phyloP scores from a whole-genome alignment of 108 stramenopile genomes.

The Cyclostephanos invisitatus region DNA sequence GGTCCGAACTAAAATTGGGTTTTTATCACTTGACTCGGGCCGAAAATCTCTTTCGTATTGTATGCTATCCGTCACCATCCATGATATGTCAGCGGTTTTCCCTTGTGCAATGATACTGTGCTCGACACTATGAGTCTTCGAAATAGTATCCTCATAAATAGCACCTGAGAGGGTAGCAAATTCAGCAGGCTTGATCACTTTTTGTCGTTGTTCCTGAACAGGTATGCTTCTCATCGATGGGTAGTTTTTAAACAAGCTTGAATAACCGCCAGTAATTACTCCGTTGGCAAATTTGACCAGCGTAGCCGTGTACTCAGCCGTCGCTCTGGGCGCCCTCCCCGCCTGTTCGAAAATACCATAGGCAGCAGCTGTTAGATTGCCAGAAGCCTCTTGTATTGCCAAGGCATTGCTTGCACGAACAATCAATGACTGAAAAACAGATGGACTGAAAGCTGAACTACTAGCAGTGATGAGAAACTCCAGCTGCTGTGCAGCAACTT shows the following conservation, averaged over 20 bases:
- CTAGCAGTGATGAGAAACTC: conserved; percentile 58
- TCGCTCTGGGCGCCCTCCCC: conserved; percentile 62
- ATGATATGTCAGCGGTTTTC: conserved; percentile 72
- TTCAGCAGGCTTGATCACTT: conserved; percentile 53
- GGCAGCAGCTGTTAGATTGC: conserved; percentile 50
- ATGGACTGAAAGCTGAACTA: conserved; percentile 45
- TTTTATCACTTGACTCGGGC: conserved; percentile 9
- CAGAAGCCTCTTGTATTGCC: conserved; percentile 35
- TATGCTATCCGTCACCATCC: conserved; percentile 76
- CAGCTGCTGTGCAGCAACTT: conserved; percentile 57
- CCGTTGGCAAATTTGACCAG: conserved; percentile 63
- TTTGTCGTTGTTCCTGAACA: conserved; percentile 19
- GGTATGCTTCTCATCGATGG: conserved; percentile 21
- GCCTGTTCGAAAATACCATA: conserved; percentile 58
- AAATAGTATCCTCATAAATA: conserved; percentile 64
- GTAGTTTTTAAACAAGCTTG: conserved; percentile 36
- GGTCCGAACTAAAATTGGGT: conserved; percentile 55
- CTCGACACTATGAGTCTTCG: conserved; percentile 45
- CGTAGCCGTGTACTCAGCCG: conserved; percentile 61
- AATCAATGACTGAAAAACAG: conserved; percentile 49
- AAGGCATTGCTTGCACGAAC: conserved; percentile 46
- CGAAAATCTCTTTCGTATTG: conserved; percentile 42
- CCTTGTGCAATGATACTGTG: conserved; percentile 75
- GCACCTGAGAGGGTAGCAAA: conserved; percentile 70
- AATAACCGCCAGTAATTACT: conserved; percentile 59